phyloP scores from a whole-genome alignment of 2,329 filamentous ascomycete species.

The Fusarium sp. region DNA sequence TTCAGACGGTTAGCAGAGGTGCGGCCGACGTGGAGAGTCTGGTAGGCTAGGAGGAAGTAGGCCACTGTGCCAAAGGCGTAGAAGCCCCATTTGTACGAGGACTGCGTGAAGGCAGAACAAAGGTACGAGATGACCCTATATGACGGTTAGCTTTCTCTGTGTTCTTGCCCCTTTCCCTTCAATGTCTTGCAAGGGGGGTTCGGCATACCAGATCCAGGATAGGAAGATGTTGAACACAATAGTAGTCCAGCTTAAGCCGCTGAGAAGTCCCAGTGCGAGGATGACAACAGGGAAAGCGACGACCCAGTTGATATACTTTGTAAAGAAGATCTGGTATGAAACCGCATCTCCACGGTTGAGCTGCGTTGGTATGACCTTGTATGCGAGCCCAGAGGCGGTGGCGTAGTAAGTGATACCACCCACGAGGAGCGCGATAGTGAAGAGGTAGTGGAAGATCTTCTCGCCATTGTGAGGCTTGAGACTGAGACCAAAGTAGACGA shows the following conservation, averaged over 20 bases:
- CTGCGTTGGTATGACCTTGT: slow-evolving; percentile 55
- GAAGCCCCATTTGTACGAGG: slow-evolving; percentile 73
- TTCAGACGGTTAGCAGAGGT: slow-evolving; percentile 59
- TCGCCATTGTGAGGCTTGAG: slow-evolving; percentile 63
- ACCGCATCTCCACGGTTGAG: slow-evolving; percentile 39
- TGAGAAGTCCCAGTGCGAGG: slow-evolving; percentile 65
- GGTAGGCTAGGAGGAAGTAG: slow-evolving; percentile 62
- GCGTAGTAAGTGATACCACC: slow-evolving; percentile 68
- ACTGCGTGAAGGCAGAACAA: slow-evolving; percentile 62
- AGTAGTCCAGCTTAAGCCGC: slow-evolving; percentile 70
- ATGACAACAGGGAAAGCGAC: slow-evolving; percentile 64
- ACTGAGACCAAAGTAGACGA: slow-evolving; percentile 59
- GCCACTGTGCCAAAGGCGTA: slow-evolving; percentile 67
- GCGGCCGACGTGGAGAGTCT: slow-evolving; percentile 59
- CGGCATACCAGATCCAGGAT: slow-evolving; percentile 63
- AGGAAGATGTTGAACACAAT: slow-evolving; percentile 67
- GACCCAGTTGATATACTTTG: slow-evolving; percentile 70
- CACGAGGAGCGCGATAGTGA: slow-evolving; percentile 64
- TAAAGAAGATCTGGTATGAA: slow-evolving; percentile 68
- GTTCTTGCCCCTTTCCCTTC: not conserved
- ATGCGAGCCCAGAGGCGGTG: slow-evolving; percentile 68
- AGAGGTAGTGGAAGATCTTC: slow-evolving; percentile 71
- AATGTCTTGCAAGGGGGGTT: not conserved
- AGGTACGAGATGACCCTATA: slow-evolving; percentile 64
- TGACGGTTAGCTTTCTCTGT: not conserved